Evolutionary conservation across 495 filamentous ascomycete species (phyloP), one percentile per base, ranked within the genome.

Genomic region (Tuber umbilicatum): DNA sequence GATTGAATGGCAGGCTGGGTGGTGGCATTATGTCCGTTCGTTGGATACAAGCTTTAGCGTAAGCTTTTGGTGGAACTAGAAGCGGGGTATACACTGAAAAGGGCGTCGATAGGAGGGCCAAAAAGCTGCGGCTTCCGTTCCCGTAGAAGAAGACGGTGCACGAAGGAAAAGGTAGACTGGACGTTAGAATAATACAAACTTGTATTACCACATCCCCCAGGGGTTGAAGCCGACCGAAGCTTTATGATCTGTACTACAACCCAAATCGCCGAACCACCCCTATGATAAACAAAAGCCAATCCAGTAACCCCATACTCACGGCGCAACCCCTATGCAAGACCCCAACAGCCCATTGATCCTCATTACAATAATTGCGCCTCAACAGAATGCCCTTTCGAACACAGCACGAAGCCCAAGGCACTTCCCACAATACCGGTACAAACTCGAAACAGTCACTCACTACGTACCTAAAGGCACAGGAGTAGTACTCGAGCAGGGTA

Each of bases 1-100:
- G 35, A 50, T 55, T 41, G 39, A 23, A 1, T 60, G 23, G 45
- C 70, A 76, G 41, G 77, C 92, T 5, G 95, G 94, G 31, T 99
- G 95, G 95, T 99, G 95, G 95, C 95, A 99, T 86, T 98, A 97
- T 87, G 93, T 99, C 7, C 86, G 91, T 76, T 92, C 92, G 47
- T 80, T 97, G 82, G 92, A 87, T 73, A 91, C 91, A 45, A 97
- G 95, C 76, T 92, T 96, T 77, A 98, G 96, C 81, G 94, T 98
- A 47, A 98, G 93, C 83, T 99, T 97, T 83, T 99, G 95, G 95
- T 99, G 94, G 93, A 91, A 92, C 81, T 93, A 82, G 74, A 17
- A 7, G 21, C 7, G 50, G 50, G 27, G 31, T 5, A 17, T 35
- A 27, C 55, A 17, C 19, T 12, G 27, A 31, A 64, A 64, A 64